phyloP scores from a whole-genome alignment of 768 basidiomycete genomes.

The Gymnopilus dilepis region DNA sequence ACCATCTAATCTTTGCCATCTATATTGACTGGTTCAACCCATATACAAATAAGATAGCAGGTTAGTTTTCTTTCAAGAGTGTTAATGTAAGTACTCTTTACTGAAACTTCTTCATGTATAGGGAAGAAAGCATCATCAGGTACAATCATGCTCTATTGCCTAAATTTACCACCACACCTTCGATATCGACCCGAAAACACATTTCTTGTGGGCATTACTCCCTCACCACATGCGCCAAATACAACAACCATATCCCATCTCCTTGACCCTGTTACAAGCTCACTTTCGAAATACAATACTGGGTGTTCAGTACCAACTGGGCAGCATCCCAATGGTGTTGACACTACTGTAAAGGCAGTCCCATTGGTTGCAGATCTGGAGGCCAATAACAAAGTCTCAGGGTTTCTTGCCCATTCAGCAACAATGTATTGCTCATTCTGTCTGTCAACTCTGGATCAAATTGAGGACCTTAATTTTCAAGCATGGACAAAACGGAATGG shows the following conservation, averaged over 20 bases:
- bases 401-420: constrained; percentile 23
- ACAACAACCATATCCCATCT: constrained; percentile 23
- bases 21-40: constrained; percentile 39
- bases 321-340: constrained; percentile 22
- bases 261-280: constrained; percentile 20
- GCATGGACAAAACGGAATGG: constrained; percentile 16
- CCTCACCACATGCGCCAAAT: constrained; percentile 28
- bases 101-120: no score
- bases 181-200: constrained; percentile 18
- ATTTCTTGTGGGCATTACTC: constrained; percentile 27
- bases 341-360: constrained; percentile 22
- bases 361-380: constrained; percentile 25
- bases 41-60: constrained; percentile 30
- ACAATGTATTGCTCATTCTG: constrained; percentile 29
- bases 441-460: constrained; percentile 3
- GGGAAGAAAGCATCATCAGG: constrained; percentile 25
- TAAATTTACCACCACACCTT: constrained; percentile 19
- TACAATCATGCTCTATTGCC: constrained; percentile 20
- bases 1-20: constrained; percentile 26
- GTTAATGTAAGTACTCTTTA: neutral
- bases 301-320: constrained; percentile 18
- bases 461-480: constrained; percentile 14
- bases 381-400: constrained; percentile 27
- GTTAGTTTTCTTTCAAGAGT: neutral
- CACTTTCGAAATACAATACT: constrained; percentile 17